Evolutionary conservation across 1,139 yeast species (phyloP).

Genomic region (Kodamaea alishanica): DNA sequence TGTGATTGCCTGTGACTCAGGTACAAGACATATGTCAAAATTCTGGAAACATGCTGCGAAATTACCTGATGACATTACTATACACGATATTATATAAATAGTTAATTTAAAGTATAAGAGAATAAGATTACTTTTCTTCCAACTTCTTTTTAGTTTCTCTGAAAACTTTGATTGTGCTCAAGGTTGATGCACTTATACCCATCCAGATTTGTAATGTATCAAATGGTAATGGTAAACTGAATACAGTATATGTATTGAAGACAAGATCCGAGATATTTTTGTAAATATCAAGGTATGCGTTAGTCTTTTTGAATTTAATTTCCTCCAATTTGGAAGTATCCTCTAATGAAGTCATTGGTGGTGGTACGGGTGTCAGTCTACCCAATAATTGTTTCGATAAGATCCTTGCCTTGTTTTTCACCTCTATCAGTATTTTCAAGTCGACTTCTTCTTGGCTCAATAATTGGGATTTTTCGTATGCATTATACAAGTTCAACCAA

Average conservation of each 20-base stretch:
- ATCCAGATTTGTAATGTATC: slow-evolving; percentile 47
- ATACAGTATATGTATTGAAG: slow-evolving; percentile 46
- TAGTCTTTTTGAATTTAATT: slow-evolving; percentile 36
- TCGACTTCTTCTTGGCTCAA: slow-evolving; percentile 24
- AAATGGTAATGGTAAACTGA: slow-evolving; percentile 38
- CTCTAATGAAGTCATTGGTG: slow-evolving; percentile 5
- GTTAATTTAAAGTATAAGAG: not conserved
- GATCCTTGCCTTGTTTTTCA: slow-evolving; percentile 31
- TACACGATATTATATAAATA: slow-evolving; percentile 27
- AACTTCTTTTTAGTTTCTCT: slow-evolving; percentile 37
- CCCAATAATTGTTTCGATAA: slow-evolving; percentile 39
- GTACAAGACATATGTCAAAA: slow-evolving; percentile 82
- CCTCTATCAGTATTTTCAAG: slow-evolving; percentile 23
- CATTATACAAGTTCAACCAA: slow-evolving; percentile 23
- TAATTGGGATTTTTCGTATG: slow-evolving; percentile 17
- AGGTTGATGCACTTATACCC: slow-evolving; percentile 42
- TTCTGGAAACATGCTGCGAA: slow-evolving; percentile 75
- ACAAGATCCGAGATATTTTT: slow-evolving; percentile 41
- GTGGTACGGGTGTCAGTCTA: slow-evolving; percentile 6
- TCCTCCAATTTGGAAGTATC: slow-evolving; percentile 21
- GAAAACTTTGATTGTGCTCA: slow-evolving; percentile 39
- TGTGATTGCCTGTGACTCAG: slow-evolving; percentile 91
- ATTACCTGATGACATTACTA: slow-evolving; percentile 23
- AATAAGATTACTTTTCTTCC: slow-evolving; percentile 5
- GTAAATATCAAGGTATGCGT: slow-evolving; percentile 40